Evolutionary conservation across 768 basidiomycete genomes (phyloP).

Genomic region (Serendipita sp.): DNA sequence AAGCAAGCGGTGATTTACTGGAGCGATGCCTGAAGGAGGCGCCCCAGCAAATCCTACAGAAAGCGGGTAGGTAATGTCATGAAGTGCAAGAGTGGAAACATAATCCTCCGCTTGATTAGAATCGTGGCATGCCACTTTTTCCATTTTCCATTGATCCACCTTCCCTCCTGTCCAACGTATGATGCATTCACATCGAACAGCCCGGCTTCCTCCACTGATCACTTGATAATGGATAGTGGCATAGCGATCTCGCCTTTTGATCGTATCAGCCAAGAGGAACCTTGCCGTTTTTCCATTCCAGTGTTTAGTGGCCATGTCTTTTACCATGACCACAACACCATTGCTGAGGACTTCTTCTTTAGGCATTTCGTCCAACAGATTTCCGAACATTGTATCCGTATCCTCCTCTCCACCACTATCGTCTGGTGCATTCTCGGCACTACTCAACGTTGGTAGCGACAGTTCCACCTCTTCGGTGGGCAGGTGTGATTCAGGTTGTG

Average conservation of each 20-base stretch:
- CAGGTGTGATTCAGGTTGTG: neutral
- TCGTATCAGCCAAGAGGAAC: slow-evolving; percentile 46
- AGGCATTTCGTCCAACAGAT: slow-evolving; percentile 48
- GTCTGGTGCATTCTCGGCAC: neutral
- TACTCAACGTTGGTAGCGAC: neutral
- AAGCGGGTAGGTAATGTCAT: slow-evolving; percentile 51
- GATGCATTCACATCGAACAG: slow-evolving; percentile 51
- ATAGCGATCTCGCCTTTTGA: slow-evolving; percentile 53
- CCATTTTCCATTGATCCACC: slow-evolving; percentile 62
- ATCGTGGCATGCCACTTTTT: slow-evolving; percentile 64
- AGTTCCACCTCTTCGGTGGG: neutral
- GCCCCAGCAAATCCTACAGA: slow-evolving; percentile 43
- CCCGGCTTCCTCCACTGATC: slow-evolving; percentile 58
- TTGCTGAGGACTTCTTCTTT: slow-evolving; percentile 36
- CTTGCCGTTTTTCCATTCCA: slow-evolving; percentile 75
- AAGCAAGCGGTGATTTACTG: slow-evolving; percentile 60
- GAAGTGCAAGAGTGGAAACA: slow-evolving; percentile 70
- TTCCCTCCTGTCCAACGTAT: slow-evolving; percentile 58
- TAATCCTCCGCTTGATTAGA: slow-evolving; percentile 77
- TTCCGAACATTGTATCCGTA: slow-evolving; percentile 18
- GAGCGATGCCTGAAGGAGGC: slow-evolving; percentile 27
- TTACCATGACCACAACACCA: slow-evolving; percentile 32
- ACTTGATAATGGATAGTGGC: slow-evolving; percentile 53
- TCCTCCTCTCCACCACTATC: slow-evolving; percentile 9
- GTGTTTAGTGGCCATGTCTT: slow-evolving; percentile 73